A percentile compares a stretch with the other conserved stretches of the same genome.
These are phyloP conservation scores for Tylopilus rubrobrunneus DNA, from an alignment of 768 basidiomycete species.

Conservation along the genomic window DNA sequence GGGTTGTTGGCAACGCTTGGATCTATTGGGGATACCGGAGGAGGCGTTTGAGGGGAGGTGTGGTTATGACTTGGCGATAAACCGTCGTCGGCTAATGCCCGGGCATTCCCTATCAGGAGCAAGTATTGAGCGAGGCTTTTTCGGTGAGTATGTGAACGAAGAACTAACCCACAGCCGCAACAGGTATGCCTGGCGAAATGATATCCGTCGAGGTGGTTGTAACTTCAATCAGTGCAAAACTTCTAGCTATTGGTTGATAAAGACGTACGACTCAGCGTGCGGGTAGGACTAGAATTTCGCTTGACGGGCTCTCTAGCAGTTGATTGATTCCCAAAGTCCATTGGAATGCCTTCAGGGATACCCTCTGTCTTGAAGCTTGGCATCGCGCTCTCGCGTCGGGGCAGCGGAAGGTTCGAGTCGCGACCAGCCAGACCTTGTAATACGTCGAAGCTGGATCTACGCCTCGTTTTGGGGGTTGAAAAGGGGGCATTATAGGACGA, in stretches of 20 bases:
- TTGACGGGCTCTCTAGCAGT: conserved; percentile 40
- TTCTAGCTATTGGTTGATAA: conserved; percentile 17
- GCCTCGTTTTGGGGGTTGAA: conserved; percentile 47
- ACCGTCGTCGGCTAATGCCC: conserved; percentile 76
- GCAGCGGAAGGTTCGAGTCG: conserved; percentile 71
- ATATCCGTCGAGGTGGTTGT: conserved; percentile 22
- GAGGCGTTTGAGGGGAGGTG: conserved; percentile 30
- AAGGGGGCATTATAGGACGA: conserved; percentile 31
- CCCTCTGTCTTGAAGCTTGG: conserved; percentile 28
- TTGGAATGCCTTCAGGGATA: conserved; percentile 74
- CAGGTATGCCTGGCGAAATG: conserved; percentile 59
- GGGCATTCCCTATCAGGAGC: conserved; percentile 65
- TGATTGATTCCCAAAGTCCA: conserved; percentile 43
- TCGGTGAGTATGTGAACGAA: background rate
- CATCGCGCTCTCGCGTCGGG: conserved; percentile 46
- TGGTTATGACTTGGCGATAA: conserved; percentile 33
- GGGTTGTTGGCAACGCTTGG: conserved; percentile 26
- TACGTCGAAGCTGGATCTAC: conserved; percentile 70
- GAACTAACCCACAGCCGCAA: conserved; percentile 70
- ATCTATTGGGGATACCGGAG: conserved; percentile 35
- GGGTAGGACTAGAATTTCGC: conserved; percentile 66
- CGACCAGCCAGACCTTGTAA: conserved; percentile 70
- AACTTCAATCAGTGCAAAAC: conserved; percentile 17
- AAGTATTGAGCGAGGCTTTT: conserved; percentile 17
- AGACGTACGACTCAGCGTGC: conserved; percentile 74